Conservation (phyloP, 495 filamentous ascomycete genomes). For the Aspergillus sclerotiicarbonarius region DNA sequence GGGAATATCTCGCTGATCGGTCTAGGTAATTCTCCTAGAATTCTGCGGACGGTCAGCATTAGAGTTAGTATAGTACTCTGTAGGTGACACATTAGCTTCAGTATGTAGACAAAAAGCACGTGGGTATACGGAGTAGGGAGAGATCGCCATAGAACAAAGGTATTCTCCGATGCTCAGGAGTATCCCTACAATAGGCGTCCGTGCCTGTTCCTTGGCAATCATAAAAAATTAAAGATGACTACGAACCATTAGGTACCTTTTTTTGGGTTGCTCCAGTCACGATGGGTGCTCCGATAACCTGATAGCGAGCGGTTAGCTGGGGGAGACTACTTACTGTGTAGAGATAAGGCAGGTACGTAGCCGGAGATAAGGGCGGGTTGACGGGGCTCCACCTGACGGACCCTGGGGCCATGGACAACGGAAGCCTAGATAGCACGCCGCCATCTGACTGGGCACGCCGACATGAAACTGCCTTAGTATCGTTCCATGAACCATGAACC, state of each 20-base stretch:
- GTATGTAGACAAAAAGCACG: too few relatives aligned
- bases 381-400: not conserved
- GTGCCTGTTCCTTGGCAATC: not conserved
- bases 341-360: not conserved
- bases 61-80: too few relatives aligned
- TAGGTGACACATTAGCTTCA: too few relatives aligned
- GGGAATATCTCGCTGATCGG: not conserved
- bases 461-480: too few relatives aligned
- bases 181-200: too few relatives aligned
- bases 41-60: too few relatives aligned
- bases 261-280: not conserved
- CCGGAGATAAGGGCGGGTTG: not conserved
- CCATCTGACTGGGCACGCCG: not conserved
- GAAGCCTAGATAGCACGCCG: not conserved
- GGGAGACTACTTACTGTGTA: too few relatives aligned
- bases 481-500: not conserved
- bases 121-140: too few relatives aligned
- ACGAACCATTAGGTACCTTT: not conserved
- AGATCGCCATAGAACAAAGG: too few relatives aligned
- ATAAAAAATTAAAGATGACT: not conserved
- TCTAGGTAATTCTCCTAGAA: too few relatives aligned
- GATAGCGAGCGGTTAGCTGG: not conserved
- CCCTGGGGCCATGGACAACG: not conserved
- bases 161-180: too few relatives aligned
- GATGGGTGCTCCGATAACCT: not conserved